Conservation (phyloP, 2,329 filamentous ascomycete species). For the Gaeumannomyces sp. region DNA sequence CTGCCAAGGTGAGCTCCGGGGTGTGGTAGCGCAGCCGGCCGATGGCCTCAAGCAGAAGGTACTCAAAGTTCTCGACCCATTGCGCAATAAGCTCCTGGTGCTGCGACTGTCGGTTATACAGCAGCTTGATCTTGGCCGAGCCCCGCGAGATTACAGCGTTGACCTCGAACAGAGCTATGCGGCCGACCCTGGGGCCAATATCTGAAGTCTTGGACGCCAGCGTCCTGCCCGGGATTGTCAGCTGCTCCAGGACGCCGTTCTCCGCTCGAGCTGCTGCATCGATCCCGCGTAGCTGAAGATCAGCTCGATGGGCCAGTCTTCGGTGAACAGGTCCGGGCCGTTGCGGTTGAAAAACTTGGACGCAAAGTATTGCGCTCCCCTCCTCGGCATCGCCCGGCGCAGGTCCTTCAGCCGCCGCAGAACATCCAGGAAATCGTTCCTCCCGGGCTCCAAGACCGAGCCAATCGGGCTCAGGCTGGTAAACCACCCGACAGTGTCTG, state of each 20-base stretch:
- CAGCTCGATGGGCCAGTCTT: conserved; percentile 48
- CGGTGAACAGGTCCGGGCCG: conserved; percentile 23
- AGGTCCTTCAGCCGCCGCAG: conserved; percentile 49
- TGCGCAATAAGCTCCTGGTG: conserved; percentile 36
- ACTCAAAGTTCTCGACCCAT: conserved; percentile 44
- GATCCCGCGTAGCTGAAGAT: conserved; percentile 51
- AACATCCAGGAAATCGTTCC: conserved; percentile 44
- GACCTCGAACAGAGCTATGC: conserved; percentile 45
- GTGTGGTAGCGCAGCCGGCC: conserved; percentile 32
- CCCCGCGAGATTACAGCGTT: conserved; percentile 41
- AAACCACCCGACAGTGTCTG: conserved; percentile 55
- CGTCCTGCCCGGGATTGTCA: conserved; percentile 33
- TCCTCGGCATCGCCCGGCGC: conserved; percentile 35
- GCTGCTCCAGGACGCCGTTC: conserved; percentile 43
- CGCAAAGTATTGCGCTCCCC: conserved; percentile 44
- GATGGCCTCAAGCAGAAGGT: conserved; percentile 38
- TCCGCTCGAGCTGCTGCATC: conserved; percentile 40
- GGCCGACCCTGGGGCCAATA: conserved; percentile 38
- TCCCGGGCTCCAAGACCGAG: conserved; percentile 31
- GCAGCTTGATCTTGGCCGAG: conserved; percentile 37
- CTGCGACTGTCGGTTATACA: conserved; percentile 35
- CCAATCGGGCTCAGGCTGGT: conserved; percentile 49
- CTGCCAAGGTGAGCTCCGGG: conserved; percentile 43
- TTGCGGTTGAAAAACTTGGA: conserved; percentile 33
- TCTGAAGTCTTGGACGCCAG: conserved; percentile 34